Conservation (phyloP, 768 basidiomycete species). For the Xanthoconium stramineum region DNA sequence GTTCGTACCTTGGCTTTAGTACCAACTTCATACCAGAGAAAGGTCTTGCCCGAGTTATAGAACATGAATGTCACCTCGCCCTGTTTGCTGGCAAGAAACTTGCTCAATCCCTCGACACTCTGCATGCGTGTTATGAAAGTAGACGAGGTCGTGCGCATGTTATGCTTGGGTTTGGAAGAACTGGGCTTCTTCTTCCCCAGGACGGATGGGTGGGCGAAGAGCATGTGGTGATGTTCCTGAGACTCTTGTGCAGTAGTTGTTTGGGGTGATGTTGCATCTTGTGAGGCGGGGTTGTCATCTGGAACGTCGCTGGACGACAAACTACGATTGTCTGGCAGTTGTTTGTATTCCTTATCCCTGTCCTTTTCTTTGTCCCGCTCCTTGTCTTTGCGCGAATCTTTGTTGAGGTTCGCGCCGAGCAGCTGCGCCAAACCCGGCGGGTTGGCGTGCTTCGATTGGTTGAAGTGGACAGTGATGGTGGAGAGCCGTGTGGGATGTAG, state of each 20-base stretch:
- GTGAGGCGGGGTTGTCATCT: constrained; percentile 48
- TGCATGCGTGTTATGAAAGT: constrained; percentile 90
- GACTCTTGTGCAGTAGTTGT: constrained; percentile 36
- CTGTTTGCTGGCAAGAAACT: constrained; percentile 68
- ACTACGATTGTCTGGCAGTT: constrained; percentile 56
- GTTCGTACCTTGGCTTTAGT: constrained; percentile 71
- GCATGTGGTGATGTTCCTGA: constrained; percentile 42
- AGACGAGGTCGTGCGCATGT: constrained; percentile 85
- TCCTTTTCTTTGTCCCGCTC: constrained; percentile 36
- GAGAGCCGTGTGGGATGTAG: constrained; percentile 62
- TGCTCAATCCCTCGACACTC: constrained; percentile 70
- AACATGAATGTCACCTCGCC: constrained; percentile 87
- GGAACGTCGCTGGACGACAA: constrained; percentile 81
- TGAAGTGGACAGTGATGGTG: constrained; percentile 61
- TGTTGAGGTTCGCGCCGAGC: constrained; percentile 54
- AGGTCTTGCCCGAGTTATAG: constrained; percentile 82
- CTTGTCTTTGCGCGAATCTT: constrained; percentile 52
- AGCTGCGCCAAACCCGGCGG: constrained; percentile 65
- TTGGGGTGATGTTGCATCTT: constrained; percentile 38
- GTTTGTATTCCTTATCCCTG: constrained; percentile 36
- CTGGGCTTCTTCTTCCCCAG: constrained; percentile 59
- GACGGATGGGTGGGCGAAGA: constrained; percentile 56
- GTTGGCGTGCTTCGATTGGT: constrained; percentile 47
- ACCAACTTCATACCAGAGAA: constrained; percentile 86
- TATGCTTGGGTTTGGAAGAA: constrained; percentile 78